Evolutionary conservation across 2,329 filamentous ascomycete species (phyloP).

Genomic region (Aspergillus uvarum): DNA sequence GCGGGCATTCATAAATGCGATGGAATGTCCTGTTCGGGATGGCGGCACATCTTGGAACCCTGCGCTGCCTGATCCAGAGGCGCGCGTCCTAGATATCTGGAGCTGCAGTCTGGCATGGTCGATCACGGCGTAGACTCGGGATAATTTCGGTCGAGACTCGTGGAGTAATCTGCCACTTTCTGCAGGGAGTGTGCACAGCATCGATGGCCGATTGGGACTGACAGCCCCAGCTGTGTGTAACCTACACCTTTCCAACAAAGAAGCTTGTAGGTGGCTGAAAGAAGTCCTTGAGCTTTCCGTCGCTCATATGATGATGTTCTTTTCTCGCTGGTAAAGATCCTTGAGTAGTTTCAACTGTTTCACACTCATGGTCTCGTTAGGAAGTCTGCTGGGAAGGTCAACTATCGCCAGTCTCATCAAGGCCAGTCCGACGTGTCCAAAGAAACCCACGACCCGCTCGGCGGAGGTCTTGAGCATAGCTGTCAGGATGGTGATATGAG

Average conservation of each 20-base stretch:
- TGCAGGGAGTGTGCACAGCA: background rate
- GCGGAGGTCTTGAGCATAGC: constrained; percentile 72
- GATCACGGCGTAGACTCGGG: background rate
- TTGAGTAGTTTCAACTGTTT: constrained; percentile 40
- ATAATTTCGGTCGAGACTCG: background rate
- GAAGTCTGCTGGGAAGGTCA: constrained; percentile 61
- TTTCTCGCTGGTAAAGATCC: constrained; percentile 39
- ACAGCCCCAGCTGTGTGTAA: background rate
- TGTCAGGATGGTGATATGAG: constrained; percentile 69
- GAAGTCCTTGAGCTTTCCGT: background rate
- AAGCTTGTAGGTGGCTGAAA: background rate
- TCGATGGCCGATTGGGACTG: background rate
- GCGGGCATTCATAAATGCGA: background rate
- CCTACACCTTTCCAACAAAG: background rate
- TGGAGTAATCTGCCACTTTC: background rate
- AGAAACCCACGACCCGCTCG: constrained; percentile 74
- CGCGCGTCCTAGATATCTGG: background rate
- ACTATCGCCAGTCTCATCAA: constrained; percentile 69
- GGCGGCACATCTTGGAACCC: background rate
- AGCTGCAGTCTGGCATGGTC: background rate
- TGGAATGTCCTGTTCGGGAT: background rate
- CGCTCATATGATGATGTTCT: constrained; percentile 37
- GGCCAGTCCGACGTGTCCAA: constrained; percentile 72
- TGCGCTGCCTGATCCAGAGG: background rate
- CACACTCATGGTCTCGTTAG: constrained; percentile 38